Conservation (phyloP, 495 filamentous ascomycete genomes). For the Podospora didyma region DNA sequence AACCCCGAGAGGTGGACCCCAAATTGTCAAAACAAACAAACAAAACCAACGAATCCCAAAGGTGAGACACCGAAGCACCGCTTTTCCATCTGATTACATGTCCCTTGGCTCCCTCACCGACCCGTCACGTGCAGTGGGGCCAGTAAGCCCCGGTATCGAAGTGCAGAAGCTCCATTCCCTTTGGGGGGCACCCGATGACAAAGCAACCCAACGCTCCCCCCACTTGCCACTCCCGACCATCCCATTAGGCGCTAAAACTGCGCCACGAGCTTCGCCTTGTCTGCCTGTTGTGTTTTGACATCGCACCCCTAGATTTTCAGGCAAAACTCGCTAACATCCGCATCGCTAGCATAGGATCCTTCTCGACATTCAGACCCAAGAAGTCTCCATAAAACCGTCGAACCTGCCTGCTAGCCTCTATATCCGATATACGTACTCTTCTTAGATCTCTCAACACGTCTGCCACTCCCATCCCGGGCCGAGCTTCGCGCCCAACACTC, state of each 20-base stretch:
- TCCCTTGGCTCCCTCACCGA: neutral
- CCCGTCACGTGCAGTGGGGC: neutral
- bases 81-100: neutral
- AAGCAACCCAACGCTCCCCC: neutral
- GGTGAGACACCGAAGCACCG: neutral
- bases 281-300: neutral
- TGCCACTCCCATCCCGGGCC: neutral
- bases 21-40: no score
- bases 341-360: neutral
- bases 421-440: neutral
- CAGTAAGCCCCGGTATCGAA: neutral
- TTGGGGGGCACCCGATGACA: neutral
- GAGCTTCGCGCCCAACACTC: no score
- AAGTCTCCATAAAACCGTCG: neutral
- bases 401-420: neutral
- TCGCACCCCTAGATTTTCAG: slow-evolving; percentile 3
- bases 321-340: neutral
- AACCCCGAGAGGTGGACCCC: neutral
- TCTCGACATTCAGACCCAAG: neutral
- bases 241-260: neutral
- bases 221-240: neutral
- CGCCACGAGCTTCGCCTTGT: slow-evolving; percentile 1
- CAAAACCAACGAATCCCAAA: no score
- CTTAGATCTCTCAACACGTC: neutral
- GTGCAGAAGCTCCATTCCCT: neutral